These are phyloP conservation scores for Arthrobotrys entomopaga DNA, from an alignment of 2,329 filamentous ascomycete species.

Conservation along the genomic window DNA sequence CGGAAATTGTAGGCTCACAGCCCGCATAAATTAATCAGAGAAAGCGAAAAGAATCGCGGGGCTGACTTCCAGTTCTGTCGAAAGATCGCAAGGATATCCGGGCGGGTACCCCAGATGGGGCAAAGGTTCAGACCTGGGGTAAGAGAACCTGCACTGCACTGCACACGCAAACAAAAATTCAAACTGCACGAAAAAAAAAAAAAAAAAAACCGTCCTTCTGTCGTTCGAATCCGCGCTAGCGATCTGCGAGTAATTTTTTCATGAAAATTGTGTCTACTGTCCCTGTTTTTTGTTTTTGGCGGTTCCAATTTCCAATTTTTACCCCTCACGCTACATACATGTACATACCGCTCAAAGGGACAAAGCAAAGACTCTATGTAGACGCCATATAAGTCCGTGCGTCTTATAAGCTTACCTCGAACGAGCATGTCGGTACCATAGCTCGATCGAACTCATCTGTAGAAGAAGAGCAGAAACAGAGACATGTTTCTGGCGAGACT, in stretches of 20 bases:
- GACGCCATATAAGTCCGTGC: conserved; percentile 41
- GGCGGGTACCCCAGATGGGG: conserved; percentile 48
- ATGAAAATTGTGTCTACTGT: conserved; percentile 11
- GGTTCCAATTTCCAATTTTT: conserved; percentile 29
- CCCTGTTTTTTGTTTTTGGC: conserved; percentile 5
- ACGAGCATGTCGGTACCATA: conserved; percentile 30
- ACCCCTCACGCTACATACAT: conserved; percentile 14
- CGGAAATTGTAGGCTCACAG: conserved; percentile 51
- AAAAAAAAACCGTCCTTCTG: conserved; percentile 33
- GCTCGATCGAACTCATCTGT: background rate
- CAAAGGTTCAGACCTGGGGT: conserved; percentile 48
- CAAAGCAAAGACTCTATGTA: conserved; percentile 35
- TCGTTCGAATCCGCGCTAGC: conserved; percentile 31
- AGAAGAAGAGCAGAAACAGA: conserved; percentile 11
- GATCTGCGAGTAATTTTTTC: conserved; percentile 53
- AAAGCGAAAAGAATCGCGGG: conserved; percentile 33
- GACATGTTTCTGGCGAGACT: conserved; percentile 19
- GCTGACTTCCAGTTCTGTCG: conserved; percentile 52
- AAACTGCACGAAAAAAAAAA: background rate
- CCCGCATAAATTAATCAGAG: conserved; percentile 9
- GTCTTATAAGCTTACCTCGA: conserved; percentile 7
- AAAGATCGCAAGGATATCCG: conserved; percentile 44
- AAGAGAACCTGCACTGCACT: conserved; percentile 9
- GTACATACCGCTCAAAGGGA: background rate
- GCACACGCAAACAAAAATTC: background rate